Percentiles rank a stretch among this genome's conserved stretches.
phyloP scores from a whole-genome alignment of 2,329 filamentous ascomycete genomes.

The Arthrobotrys musiformis region DNA sequence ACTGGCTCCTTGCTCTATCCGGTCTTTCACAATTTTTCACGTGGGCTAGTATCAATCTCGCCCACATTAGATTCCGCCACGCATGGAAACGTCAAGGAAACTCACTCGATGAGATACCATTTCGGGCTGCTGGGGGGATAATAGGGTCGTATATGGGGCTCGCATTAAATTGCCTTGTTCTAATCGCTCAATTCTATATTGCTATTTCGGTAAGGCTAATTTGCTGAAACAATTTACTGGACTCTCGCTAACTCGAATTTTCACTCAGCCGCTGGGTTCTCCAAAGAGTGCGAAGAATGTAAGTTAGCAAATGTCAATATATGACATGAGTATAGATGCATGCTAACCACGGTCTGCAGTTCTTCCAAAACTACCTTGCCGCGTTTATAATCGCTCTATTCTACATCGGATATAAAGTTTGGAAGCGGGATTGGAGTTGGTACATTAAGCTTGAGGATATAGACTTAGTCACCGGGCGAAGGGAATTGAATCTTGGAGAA shows the following conservation, averaged over 20 bases:
- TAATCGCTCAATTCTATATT: conserved; percentile 68
- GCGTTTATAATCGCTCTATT: conserved; percentile 68
- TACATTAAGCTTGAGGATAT: conserved; percentile 67
- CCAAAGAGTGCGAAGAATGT: conserved; percentile 28
- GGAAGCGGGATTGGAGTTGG: conserved; percentile 71
- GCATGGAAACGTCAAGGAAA: conserved; percentile 72
- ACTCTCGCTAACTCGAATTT: not conserved
- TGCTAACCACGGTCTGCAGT: conserved; percentile 58
- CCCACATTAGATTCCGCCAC: conserved; percentile 74
- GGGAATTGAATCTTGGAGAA: conserved; percentile 36
- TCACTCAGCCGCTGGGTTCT: conserved; percentile 24
- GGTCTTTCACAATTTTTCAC: conserved; percentile 79
- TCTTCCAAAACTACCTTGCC: conserved; percentile 70
- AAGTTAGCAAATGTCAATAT: conserved; percentile 57
- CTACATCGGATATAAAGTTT: conserved; percentile 70
- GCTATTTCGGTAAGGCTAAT: conserved; percentile 33
- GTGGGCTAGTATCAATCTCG: conserved; percentile 75
- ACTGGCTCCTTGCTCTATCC: conserved; percentile 76
- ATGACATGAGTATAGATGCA: not conserved
- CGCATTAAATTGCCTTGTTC: conserved; percentile 67
- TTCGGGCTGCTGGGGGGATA: conserved; percentile 69
- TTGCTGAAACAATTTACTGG: not conserved
- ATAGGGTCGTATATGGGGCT: conserved; percentile 73
- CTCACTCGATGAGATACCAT: conserved; percentile 61
- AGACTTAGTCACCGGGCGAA: conserved; percentile 73